Evolutionary conservation across 345 rosid genomes (phyloP).

Genomic region (Nephelium lappaceum): DNA sequence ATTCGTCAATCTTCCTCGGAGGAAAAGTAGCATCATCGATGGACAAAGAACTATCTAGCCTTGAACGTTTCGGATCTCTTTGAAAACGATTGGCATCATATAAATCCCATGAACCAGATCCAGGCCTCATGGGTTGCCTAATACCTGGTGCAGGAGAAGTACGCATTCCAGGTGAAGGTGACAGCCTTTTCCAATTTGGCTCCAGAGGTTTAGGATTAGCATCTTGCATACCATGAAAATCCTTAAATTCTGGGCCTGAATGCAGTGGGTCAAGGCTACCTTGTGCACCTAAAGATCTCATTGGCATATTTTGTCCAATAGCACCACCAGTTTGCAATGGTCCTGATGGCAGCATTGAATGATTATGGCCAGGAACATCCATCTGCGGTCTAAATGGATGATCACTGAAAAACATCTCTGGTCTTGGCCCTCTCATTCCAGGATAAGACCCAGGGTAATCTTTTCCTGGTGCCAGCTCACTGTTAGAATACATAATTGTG

Average conservation of each 20-base stretch:
- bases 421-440: constrained; percentile 57
- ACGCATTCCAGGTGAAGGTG: constrained; percentile 60
- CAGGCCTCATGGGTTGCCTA: constrained; percentile 53
- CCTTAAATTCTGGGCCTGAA: constrained; percentile 55
- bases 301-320: constrained; percentile 42
- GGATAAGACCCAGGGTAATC: constrained; percentile 52
- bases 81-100: constrained; percentile 58
- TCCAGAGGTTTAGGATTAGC: constrained; percentile 37
- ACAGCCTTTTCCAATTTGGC: constrained; percentile 65
- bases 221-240: constrained; percentile 40
- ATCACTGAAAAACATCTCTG: constrained; percentile 56
- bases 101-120: constrained; percentile 74
- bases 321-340: constrained; percentile 36
- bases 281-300: constrained; percentile 53
- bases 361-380: constrained; percentile 55
- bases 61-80: constrained; percentile 68
- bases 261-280: constrained; percentile 53
- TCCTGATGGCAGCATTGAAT: constrained; percentile 36
- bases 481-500: constrained; percentile 77
- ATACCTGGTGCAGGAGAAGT: constrained; percentile 58
- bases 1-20: constrained; percentile 54
- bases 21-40: constrained; percentile 52
- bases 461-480: constrained; percentile 66
- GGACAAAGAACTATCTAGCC: constrained; percentile 58
- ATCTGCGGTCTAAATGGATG: constrained; percentile 43